These are phyloP conservation scores for Triticum urartu DNA, from an alignment of 176 grass and related monocot species.

Conservation along the genomic window DNA sequence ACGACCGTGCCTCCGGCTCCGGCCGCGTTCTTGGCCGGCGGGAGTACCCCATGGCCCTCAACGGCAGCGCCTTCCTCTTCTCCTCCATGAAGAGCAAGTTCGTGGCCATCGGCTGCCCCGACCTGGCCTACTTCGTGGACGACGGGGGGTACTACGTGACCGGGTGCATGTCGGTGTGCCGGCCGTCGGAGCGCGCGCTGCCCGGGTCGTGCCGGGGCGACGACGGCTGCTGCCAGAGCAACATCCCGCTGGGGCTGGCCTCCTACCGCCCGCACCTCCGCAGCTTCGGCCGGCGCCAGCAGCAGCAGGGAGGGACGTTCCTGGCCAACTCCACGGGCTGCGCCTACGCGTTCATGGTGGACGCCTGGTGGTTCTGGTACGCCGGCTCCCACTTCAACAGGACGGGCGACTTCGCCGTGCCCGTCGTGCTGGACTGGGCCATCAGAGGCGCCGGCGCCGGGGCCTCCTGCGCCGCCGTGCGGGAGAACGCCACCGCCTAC, in stretches of 20 bases:
- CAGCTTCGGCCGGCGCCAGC: not conserved
- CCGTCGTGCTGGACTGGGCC: conserved; percentile 66
- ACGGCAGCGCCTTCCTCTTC: conserved; percentile 36
- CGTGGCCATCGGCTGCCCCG: conserved; percentile 50
- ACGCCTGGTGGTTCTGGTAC: conserved; percentile 40
- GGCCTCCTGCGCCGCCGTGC: not conserved
- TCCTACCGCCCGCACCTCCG: conserved; percentile 15
- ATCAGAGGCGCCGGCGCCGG: conserved; percentile 38
- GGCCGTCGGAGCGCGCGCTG: not conserved
- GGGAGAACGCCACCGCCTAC: conserved; percentile 22
- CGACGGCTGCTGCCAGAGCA: conserved; percentile 64
- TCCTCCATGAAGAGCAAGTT: conserved; percentile 51
- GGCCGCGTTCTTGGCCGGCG: not conserved
- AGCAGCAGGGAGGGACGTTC: not conserved
- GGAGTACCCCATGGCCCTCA: not conserved
- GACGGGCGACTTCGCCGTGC: conserved; percentile 42
- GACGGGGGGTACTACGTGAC: conserved; percentile 29
- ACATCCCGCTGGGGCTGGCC: conserved; percentile 25
- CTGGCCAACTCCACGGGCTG: conserved; percentile 40
- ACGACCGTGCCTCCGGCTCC: conserved; percentile 11
- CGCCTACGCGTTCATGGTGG: conserved; percentile 58
- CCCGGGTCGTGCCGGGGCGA: conserved; percentile 43
- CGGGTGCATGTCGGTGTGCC: conserved; percentile 58
- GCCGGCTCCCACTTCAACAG: conserved; percentile 30
- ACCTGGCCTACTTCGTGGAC: conserved; percentile 45